Evolutionary conservation across 1,284 basidiomycete species (phyloP).

Genomic region (Tilletia horrida): DNA sequence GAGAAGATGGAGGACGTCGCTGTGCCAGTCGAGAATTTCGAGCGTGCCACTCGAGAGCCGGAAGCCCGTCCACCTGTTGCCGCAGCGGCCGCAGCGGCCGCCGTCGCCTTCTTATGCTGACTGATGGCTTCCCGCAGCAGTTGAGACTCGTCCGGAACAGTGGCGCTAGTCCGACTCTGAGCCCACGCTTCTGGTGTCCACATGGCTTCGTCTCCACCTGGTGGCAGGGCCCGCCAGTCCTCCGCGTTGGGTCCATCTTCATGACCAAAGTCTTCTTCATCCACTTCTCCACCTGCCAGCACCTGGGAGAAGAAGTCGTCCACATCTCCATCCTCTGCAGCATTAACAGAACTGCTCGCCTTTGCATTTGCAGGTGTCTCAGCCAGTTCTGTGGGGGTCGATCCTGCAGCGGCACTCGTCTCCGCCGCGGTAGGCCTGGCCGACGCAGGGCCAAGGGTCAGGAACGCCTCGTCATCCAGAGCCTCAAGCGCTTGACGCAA

Average conservation of each 20-base stretch:
- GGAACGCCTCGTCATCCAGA: constrained; percentile 80
- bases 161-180: no score
- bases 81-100: constrained; percentile 23
- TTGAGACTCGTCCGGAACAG: no score
- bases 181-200: constrained; percentile 25
- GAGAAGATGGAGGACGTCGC: constrained; percentile 16
- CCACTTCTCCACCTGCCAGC: constrained; percentile 35
- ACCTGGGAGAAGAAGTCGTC: constrained; percentile 57
- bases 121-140: no score
- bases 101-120: no score
- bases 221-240: constrained; percentile 44
- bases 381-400: neutral
- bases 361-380: constrained; percentile 22
- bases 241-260: constrained; percentile 26
- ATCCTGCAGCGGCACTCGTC: neutral
- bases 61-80: constrained; percentile 9
- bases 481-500: constrained; percentile 89
- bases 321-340: constrained; percentile 63
- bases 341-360: constrained; percentile 57
- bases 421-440: constrained; percentile 13
- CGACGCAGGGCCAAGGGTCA: constrained; percentile 18
- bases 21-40: neutral
- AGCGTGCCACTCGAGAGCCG: constrained; percentile 30
- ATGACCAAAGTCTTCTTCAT: constrained; percentile 40
- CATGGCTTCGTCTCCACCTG: constrained; percentile 49